Base-by-base conservation (phyloP, 805 yeast species). In the Yamadazyma scolyti region DNA sequence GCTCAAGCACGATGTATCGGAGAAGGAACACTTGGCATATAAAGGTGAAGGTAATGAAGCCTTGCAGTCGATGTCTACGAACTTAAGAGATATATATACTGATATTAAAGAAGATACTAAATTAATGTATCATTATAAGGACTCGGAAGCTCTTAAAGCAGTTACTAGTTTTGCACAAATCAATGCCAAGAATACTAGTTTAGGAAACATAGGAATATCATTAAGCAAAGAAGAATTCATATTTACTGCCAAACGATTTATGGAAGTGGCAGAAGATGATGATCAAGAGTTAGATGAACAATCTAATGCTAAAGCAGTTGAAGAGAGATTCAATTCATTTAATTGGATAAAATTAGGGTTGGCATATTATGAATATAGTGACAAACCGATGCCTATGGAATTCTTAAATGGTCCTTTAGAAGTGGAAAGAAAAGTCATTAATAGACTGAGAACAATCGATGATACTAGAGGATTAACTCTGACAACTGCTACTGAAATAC, bases 371-470 rank as follows among this genome's bases (percentile, higher is more conserved):
- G 53, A 64, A 37, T 47, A 68, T 20, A 71, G 81, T 34, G 48
- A 48, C 3, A 65, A 68, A 29, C 68, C 82, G 0, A 54, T 67
- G 0, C 68, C 75, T 0, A 58, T 68, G 13, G 83, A 79, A 40
- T 84, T 81, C 48, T 54, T 86, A 38, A 59, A 78, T 32, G 95
- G 94, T 0, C 88, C 94, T 0, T 57, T 85, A 24, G 76, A 73
- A 11, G 62, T 79, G 2, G 81, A 80, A 40, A 71, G 73, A 39
- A 75, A 70, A 43, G 56, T 51, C n/a, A 48, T 50, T 0, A 33
- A 40, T 28, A 27, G 69, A 43, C 25, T 57, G 45, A 33, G 68
- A 27, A 42, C 65, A 19, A 47, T 58, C 4, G 70, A 56, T 22
- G 77, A 71, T 31, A 74, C 73, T 11, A 50, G 56, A n/a, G 49